Evolutionary conservation across 768 basidiomycete species (phyloP).

Genomic region (Rhizopogon sp.): DNA sequence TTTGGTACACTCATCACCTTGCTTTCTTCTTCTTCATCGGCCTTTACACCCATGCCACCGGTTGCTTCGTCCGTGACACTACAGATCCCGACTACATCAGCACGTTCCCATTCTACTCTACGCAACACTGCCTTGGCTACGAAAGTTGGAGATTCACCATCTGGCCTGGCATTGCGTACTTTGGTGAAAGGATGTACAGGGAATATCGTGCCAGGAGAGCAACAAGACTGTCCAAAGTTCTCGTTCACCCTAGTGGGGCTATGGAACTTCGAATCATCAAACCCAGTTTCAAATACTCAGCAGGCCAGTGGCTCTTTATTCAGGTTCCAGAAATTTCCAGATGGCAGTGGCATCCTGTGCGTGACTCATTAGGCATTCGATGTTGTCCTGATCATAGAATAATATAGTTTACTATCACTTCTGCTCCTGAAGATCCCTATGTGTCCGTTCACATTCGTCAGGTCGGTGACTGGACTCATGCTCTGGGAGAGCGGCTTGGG

Average conservation of each 20-base stretch:
- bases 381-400: neutral
- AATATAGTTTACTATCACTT: slow-evolving; percentile 85
- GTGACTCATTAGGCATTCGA: slow-evolving; percentile 22
- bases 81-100: slow-evolving; percentile 61
- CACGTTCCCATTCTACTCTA: slow-evolving; percentile 84
- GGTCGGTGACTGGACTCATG: slow-evolving; percentile 84
- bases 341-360: slow-evolving; percentile 93
- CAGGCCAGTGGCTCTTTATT: slow-evolving; percentile 90
- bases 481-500: slow-evolving; percentile 82
- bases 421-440: slow-evolving; percentile 91
- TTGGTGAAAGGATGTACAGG: slow-evolving; percentile 80
- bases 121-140: slow-evolving; percentile 88
- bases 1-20: slow-evolving; percentile 96
- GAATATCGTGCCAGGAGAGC: slow-evolving; percentile 75
- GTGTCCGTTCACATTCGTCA: slow-evolving; percentile 91
- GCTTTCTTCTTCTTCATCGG: slow-evolving; percentile 94
- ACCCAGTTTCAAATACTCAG: slow-evolving; percentile 86
- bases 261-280: slow-evolving; percentile 94
- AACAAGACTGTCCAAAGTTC: slow-evolving; percentile 79
- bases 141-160: slow-evolving; percentile 87
- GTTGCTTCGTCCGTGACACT: slow-evolving; percentile 93
- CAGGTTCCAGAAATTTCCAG: slow-evolving; percentile 82
- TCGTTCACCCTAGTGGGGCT: slow-evolving; percentile 86
- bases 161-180: slow-evolving; percentile 89
- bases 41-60: slow-evolving; percentile 85